These are phyloP conservation scores for Cavenderia fasciculata DNA, from an alignment of 78 protist species.

Conservation along the genomic window DNA sequence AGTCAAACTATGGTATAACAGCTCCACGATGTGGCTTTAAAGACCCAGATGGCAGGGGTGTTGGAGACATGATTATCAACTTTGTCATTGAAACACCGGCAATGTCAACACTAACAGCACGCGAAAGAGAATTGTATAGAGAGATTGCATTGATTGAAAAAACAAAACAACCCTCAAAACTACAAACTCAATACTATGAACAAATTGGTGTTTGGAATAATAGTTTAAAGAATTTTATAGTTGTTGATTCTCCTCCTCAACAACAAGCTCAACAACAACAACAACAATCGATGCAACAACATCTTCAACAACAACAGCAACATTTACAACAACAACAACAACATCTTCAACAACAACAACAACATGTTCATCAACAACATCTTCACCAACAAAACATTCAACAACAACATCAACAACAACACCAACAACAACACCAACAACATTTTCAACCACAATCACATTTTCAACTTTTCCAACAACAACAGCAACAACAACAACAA, in stretches of 20 bases:
- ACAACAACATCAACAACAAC: not conserved
- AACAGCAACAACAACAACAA: not conserved
- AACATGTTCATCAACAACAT: not conserved
- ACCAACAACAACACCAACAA: not conserved
- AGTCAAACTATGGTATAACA: not conserved
- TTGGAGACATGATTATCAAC: slow-evolving; percentile 1
- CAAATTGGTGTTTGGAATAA: slow-evolving; percentile 8
- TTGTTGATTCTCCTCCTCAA: not conserved
- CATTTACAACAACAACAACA: not conserved
- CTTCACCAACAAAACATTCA: not conserved
- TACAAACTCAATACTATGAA: slow-evolving; percentile 16
- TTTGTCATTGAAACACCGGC: slow-evolving; percentile 19
- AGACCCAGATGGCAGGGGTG: slow-evolving; percentile 45
- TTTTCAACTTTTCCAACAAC: not conserved
- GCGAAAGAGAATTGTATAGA: slow-evolving; percentile 47
- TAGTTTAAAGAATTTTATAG: not conserved
- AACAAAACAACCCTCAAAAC: not conserved
- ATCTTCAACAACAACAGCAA: not conserved
- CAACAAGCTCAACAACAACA: not conserved
- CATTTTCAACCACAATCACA: not conserved
- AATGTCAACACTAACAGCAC: not conserved
- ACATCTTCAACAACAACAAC: not conserved
- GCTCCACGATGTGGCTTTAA: slow-evolving; percentile 34
- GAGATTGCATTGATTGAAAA: slow-evolving; percentile 5
- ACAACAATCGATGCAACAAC: not conserved